Evolutionary conservation across 345 rosid species (phyloP).

Genomic region (Euclidium syriacum): DNA sequence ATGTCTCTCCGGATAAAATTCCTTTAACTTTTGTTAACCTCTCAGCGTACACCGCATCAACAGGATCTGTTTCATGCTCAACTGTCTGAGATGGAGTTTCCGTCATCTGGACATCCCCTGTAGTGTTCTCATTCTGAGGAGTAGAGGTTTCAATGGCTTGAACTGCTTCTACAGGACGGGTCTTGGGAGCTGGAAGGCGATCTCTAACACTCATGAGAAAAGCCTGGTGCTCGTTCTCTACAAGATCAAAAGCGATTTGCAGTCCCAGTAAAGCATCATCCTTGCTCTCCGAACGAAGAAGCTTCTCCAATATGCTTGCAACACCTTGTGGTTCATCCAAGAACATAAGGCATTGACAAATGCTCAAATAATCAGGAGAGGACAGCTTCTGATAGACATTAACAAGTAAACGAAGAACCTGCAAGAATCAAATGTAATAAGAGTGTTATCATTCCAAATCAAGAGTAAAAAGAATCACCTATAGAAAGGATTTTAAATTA

Average conservation of each 20-base stretch:
- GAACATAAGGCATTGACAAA: conserved; percentile 97
- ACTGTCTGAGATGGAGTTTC: conserved; percentile 47
- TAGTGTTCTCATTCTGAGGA: conserved; percentile 49
- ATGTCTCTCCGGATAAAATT: conserved; percentile 93
- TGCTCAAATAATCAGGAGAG: conserved; percentile 92
- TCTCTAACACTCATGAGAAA: conserved; percentile 89
- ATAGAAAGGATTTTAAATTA: not conserved
- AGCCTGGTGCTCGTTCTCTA: conserved; percentile 98
- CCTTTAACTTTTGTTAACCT: conserved; percentile 79
- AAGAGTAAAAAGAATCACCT: not conserved
- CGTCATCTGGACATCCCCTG: conserved; percentile 78
- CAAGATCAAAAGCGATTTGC: conserved; percentile 95
- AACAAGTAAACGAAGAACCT: conserved; percentile 87
- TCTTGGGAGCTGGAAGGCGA: conserved; percentile 66
- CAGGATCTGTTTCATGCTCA: conserved; percentile 52
- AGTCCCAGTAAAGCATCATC: conserved; percentile 84
- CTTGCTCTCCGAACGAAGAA: conserved; percentile 72
- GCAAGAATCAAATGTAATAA: not conserved
- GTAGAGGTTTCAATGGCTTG: conserved; percentile 47
- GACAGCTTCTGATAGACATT: conserved; percentile 81
- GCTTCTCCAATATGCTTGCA: conserved; percentile 87
- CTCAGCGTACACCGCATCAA: conserved; percentile 65
- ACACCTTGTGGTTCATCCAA: conserved; percentile 88
- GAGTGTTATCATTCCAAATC: not conserved
- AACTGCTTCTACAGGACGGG: conserved; percentile 45